These are phyloP conservation scores for Trichoderma oligosporum DNA, from an alignment of 2,329 filamentous ascomycete species.

Conservation along the genomic window DNA sequence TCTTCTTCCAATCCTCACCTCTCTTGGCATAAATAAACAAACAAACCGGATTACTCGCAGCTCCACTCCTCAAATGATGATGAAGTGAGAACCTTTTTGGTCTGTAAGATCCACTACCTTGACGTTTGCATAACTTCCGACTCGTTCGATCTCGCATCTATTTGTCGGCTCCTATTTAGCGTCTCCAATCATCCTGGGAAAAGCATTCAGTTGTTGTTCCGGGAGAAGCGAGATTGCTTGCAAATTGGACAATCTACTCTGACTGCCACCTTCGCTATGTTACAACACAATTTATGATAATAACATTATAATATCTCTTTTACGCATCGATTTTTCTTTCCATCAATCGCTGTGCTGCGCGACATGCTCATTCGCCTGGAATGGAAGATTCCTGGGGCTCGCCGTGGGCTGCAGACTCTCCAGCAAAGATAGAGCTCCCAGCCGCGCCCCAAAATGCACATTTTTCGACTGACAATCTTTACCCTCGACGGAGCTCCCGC, in stretches of 20 bases:
- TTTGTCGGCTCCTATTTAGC: not conserved
- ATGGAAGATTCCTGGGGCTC: slow-evolving; percentile 65
- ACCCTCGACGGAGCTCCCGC: slow-evolving; percentile 23
- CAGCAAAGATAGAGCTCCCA: slow-evolving; percentile 37
- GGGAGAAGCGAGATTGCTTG: slow-evolving; percentile 4
- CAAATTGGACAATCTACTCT: not conserved
- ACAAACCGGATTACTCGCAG: not conserved
- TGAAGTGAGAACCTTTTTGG: slow-evolving; percentile 2
- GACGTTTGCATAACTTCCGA: not conserved
- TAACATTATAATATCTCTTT: not conserved
- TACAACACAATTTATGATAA: not conserved
- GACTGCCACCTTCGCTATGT: slow-evolving; percentile 4
- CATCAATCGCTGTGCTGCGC: slow-evolving; percentile 21
- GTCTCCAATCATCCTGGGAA: not conserved
- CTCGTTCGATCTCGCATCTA: not conserved
- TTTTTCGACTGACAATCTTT: slow-evolving; percentile 27
- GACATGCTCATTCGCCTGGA: slow-evolving; percentile 35
- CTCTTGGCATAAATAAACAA: no score
- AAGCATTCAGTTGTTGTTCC: not conserved
- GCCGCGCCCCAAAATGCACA: slow-evolving; percentile 33
- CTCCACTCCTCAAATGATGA: not conserved
- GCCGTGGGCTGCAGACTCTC: slow-evolving; percentile 49
- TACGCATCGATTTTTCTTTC: not conserved
- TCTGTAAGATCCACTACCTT: not conserved
- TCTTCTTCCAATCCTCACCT: not conserved